phyloP scores from a whole-genome alignment of 2,329 filamentous ascomycete species.

The Metarhizium rileyi region DNA sequence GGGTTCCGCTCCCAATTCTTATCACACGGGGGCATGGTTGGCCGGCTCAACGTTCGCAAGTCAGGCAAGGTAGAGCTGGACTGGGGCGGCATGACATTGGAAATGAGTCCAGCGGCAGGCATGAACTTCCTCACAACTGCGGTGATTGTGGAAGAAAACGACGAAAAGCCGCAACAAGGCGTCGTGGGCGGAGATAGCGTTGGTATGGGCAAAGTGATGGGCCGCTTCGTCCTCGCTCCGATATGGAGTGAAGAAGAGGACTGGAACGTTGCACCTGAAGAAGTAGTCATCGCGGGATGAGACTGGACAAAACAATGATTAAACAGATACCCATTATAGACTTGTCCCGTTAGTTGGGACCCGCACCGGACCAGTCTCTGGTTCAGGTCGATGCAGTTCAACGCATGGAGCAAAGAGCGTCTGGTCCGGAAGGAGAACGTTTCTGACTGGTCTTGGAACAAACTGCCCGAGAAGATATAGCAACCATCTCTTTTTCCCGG shows the following conservation, averaged over 20 bases:
- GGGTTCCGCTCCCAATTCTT: slow-evolving; percentile 30
- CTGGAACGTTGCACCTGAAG: slow-evolving; percentile 36
- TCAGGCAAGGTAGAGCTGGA: slow-evolving; percentile 53
- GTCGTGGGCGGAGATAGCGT: slow-evolving; percentile 40
- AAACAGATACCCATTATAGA: neutral
- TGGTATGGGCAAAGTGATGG: slow-evolving; percentile 54
- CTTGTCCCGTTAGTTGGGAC: neutral
- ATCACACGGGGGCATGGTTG: slow-evolving; percentile 47
- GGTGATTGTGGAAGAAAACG: slow-evolving; percentile 48
- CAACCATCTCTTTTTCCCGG: no score
- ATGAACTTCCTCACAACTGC: slow-evolving; percentile 49
- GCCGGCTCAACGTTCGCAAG: slow-evolving; percentile 49
- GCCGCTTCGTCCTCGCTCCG: slow-evolving; percentile 50
- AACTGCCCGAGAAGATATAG: no score
- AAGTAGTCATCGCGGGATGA: slow-evolving; percentile 15
- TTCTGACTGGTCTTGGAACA: no score
- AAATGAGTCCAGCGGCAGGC: slow-evolving; percentile 40
- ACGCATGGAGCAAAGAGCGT: neutral
- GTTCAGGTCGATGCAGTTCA: neutral
- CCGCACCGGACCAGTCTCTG: neutral
- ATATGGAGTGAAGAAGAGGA: slow-evolving; percentile 49
- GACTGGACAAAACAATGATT: neutral
- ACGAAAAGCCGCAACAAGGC: slow-evolving; percentile 36
- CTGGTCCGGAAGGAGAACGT: neutral
- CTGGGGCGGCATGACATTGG: slow-evolving; percentile 50